phyloP scores from a whole-genome alignment of 1,284 basidiomycete species.

The Xerocomus amazonicus region DNA sequence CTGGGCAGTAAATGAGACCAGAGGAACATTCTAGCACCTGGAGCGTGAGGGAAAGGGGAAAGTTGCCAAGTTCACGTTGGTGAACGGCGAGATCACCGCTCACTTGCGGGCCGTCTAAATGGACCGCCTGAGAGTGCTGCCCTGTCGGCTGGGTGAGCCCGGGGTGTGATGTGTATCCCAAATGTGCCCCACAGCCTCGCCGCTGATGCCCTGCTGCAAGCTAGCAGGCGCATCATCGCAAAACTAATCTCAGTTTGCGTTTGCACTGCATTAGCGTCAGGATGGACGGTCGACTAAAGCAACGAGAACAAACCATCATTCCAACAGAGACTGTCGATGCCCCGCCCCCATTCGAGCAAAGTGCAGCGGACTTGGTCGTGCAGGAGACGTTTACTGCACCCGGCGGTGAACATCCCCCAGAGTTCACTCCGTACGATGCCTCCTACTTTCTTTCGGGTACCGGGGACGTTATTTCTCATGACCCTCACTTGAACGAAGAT shows the following conservation, averaged over 20 bases:
- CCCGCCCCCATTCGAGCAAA: constrained; percentile 36
- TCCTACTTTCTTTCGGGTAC: constrained; percentile 49
- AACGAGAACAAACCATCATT: neutral
- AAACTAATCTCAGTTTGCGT: too few relatives aligned
- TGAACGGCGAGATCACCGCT: neutral
- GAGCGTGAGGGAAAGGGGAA: neutral
- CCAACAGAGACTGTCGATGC: neutral
- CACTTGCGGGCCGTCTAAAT: neutral
- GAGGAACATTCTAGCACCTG: constrained; percentile 17
- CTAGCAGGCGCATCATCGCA: too few relatives aligned
- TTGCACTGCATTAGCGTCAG: too few relatives aligned
- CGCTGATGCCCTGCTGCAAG: neutral
- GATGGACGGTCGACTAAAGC: constrained; percentile 15
- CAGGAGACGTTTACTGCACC: constrained; percentile 16
- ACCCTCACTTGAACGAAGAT: constrained; percentile 68
- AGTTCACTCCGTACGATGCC: constrained; percentile 60
- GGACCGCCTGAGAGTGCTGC: constrained; percentile 5
- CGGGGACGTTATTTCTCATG: constrained; percentile 63
- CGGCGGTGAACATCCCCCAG: constrained; percentile 48
- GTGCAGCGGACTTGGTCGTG: constrained; percentile 24
- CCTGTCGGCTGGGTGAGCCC: constrained; percentile 6
- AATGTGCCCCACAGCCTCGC: constrained; percentile 10
- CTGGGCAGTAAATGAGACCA: constrained; percentile 15
- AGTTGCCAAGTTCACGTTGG: neutral
- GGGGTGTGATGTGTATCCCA: constrained; percentile 3